These are phyloP conservation scores for Cudoniella acicularis DNA, from an alignment of 495 filamentous ascomycete species.

Conservation along the genomic window DNA sequence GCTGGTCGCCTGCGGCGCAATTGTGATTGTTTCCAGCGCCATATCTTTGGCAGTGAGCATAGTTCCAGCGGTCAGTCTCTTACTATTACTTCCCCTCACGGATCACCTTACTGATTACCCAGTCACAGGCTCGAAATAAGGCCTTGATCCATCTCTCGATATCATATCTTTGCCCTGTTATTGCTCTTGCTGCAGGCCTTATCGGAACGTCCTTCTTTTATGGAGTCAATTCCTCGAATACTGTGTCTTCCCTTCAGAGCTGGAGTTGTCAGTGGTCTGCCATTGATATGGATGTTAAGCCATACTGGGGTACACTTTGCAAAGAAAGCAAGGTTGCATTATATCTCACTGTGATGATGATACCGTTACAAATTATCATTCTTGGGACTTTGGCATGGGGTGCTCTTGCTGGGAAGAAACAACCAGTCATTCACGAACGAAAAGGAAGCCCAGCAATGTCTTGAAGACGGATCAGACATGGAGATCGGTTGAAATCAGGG, in stretches of 20 bases:
- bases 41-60: conserved; percentile 30
- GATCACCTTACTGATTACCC: background rate
- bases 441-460: conserved; percentile 29
- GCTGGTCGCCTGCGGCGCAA: conserved; percentile 40
- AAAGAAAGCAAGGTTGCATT: conserved; percentile 44
- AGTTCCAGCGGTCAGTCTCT: conserved; percentile 19
- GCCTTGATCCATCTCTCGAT: conserved; percentile 33
- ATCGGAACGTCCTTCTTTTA: conserved; percentile 52
- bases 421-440: conserved; percentile 11
- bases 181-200: conserved; percentile 42
- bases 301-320: conserved; percentile 47
- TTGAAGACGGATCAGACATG: conserved; percentile 4
- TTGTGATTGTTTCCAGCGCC: conserved; percentile 41
- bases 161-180: conserved; percentile 36
- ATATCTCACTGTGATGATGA: conserved; percentile 46
- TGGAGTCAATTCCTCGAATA: conserved; percentile 43
- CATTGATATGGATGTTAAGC: conserved; percentile 40
- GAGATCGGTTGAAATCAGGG: no score
- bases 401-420: conserved; percentile 36
- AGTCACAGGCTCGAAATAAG: conserved; percentile 40
- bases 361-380: conserved; percentile 44
- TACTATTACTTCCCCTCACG: background rate
- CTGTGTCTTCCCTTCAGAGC: conserved; percentile 44
- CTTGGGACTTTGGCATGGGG: conserved; percentile 38
- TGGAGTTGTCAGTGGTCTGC: conserved; percentile 52